A percentile compares a stretch with the other conserved stretches of the same genome.
phyloP scores from a whole-genome alignment of 768 basidiomycete species.

The Guyanaporus albipodus region DNA sequence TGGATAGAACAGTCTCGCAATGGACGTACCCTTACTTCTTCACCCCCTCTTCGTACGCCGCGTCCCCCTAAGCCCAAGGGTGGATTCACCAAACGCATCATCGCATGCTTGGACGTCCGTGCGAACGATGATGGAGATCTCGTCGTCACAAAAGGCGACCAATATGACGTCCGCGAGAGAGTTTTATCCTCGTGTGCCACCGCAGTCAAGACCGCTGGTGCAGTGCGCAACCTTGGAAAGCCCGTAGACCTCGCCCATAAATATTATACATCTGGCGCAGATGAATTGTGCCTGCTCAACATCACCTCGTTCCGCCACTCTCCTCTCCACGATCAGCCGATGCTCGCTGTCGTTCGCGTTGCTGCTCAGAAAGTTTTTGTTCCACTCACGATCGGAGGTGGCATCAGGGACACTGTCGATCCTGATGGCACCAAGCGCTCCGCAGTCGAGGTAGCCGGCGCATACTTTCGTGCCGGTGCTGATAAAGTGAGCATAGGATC shows the following conservation, averaged over 20 bases:
- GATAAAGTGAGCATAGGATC: conserved; percentile 98
- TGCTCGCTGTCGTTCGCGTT: conserved; percentile 91
- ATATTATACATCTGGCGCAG: conserved; percentile 87
- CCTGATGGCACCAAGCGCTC: conserved; percentile 86
- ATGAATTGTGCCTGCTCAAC: conserved; percentile 96
- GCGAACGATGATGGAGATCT: conserved; percentile 95
- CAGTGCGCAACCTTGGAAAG: conserved; percentile 95
- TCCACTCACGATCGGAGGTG: conserved; percentile 97
- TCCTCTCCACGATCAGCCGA: conserved; percentile 93
- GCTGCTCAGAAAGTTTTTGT: conserved; percentile 91
- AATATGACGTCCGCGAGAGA: conserved; percentile 96
- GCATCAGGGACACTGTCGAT: conserved; percentile 93
- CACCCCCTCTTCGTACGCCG: conserved; percentile 25
- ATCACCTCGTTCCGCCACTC: conserved; percentile 99
- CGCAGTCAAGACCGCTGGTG: conserved; percentile 52
- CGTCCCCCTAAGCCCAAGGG: conserved; percentile 46
- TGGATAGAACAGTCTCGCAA: conserved; percentile 68
- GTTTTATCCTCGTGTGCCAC: conserved; percentile 21
- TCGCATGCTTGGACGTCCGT: conserved; percentile 97
- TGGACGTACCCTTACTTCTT: conserved; percentile 34
- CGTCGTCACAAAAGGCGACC: conserved; percentile 98
- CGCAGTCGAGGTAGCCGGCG: conserved; percentile 91
- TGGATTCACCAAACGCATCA: conserved; percentile 86
- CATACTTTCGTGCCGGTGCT: conserved; percentile 95
- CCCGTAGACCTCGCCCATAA: conserved; percentile 86